Evolutionary conservation across 2,329 filamentous ascomycete species (phyloP).

Genomic region (Pseudogymnoascus sp.): DNA sequence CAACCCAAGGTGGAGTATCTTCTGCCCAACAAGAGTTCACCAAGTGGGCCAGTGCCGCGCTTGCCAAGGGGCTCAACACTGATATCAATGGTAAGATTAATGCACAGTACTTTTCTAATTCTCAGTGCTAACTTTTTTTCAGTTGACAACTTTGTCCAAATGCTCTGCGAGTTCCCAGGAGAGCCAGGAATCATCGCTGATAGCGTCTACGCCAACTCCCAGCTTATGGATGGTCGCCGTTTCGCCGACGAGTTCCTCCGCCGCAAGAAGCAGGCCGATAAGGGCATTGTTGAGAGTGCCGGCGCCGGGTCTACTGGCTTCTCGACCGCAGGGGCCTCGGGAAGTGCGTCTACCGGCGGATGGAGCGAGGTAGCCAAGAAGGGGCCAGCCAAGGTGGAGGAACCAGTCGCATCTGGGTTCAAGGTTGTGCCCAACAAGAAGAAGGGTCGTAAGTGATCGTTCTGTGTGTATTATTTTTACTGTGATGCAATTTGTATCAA

Average conservation of each 20-base stretch:
- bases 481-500: conserved; percentile 7
- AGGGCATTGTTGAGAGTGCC: conserved; percentile 70
- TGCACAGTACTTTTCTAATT: not conserved
- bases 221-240: conserved; percentile 83
- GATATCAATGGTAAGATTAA: conserved; percentile 53
- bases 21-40: conserved; percentile 81
- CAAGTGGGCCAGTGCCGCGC: conserved; percentile 79
- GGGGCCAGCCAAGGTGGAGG: conserved; percentile 44
- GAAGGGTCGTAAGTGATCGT: conserved; percentile 67
- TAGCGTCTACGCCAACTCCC: conserved; percentile 76
- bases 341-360: conserved; percentile 50
- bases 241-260: conserved; percentile 93
- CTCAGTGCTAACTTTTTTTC: not conserved
- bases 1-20: conserved; percentile 26
- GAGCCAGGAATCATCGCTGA: conserved; percentile 81
- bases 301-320: conserved; percentile 41
- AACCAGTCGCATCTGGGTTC: conserved; percentile 54
- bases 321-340: conserved; percentile 34
- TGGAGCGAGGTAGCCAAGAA: conserved; percentile 99
- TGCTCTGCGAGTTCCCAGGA: conserved; percentile 65
- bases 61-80: conserved; percentile 64
- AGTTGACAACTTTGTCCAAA: conserved; percentile 66
- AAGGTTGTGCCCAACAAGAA: conserved; percentile 89
- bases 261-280: conserved; percentile 86
- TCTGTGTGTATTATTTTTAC: not conserved